phyloP scores from a whole-genome alignment of 169 alveolate species.

The Babesia microti region DNA sequence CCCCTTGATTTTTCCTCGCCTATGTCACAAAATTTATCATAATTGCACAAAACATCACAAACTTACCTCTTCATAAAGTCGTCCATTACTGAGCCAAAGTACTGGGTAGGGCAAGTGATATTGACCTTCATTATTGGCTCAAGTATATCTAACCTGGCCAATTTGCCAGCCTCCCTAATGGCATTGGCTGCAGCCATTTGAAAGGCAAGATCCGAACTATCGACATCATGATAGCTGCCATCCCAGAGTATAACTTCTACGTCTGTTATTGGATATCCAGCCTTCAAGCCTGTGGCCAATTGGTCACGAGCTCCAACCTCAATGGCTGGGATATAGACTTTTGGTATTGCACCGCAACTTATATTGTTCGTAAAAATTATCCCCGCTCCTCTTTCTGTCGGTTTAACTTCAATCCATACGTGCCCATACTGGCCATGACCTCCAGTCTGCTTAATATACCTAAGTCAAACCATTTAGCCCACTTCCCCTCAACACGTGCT shows the following conservation, averaged over 20 bases:
- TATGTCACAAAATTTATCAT: constrained; percentile 27
- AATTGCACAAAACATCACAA: no score
- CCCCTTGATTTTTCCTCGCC: constrained; percentile 42
- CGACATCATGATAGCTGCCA: constrained; percentile 76
- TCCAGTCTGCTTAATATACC: constrained; percentile 71
- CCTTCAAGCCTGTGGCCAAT: constrained; percentile 60
- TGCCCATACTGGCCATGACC: constrained; percentile 82
- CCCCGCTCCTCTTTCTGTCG: constrained; percentile 66
- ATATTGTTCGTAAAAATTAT: constrained; percentile 59
- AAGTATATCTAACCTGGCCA: constrained; percentile 61
- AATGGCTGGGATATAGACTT: constrained; percentile 67
- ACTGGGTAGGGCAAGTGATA: constrained; percentile 60
- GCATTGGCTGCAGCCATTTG: constrained; percentile 72
- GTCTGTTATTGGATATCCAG: constrained; percentile 70
- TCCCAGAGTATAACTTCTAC: constrained; percentile 62
- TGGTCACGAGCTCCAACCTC: constrained; percentile 64
- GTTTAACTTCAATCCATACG: constrained; percentile 63
- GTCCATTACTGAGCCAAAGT: constrained; percentile 57
- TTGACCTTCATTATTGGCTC: constrained; percentile 81
- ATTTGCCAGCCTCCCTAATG: constrained; percentile 65
- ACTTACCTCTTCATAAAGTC: constrained; percentile 62
- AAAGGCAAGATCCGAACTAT: constrained; percentile 75
- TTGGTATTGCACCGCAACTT: constrained; percentile 73
- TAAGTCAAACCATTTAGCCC: constrained; percentile 7
- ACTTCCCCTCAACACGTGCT: constrained; percentile 63